Evolutionary conservation across 2,329 filamentous ascomycete species (phyloP).

Genomic region (Annulohypoxylon truncatum): DNA sequence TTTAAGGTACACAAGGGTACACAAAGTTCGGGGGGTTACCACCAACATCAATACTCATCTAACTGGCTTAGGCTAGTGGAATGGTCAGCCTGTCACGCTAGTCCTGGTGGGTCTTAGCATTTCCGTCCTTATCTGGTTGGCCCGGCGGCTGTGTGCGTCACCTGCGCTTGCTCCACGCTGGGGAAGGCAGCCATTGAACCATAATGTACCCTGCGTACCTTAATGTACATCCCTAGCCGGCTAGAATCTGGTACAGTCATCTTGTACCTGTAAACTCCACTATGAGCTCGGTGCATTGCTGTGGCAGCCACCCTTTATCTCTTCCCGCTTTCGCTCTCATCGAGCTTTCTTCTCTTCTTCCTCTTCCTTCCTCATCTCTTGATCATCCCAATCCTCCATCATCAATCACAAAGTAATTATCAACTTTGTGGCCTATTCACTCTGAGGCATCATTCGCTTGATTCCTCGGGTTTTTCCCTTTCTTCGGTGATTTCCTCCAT

Average conservation of each 20-base stretch:
- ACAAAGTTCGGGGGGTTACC: constrained; percentile 21
- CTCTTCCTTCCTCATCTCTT: constrained; percentile 44
- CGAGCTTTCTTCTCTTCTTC: constrained; percentile 45
- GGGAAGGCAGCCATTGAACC: constrained; percentile 42
- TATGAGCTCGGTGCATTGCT: constrained; percentile 32
- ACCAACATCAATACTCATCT: constrained; percentile 13
- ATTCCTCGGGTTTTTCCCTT: constrained; percentile 42
- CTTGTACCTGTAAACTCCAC: constrained; percentile 17
- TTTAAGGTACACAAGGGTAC: constrained; percentile 21
- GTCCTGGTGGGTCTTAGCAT: constrained; percentile 29
- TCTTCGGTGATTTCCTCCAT: constrained; percentile 42
- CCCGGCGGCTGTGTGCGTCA: constrained; percentile 49
- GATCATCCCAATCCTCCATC: constrained; percentile 43
- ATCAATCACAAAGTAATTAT: constrained; percentile 47
- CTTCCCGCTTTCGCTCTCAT: constrained; percentile 45
- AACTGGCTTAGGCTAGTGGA: constrained; percentile 1
- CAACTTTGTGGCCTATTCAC: constrained; percentile 37
- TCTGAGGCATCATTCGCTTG: constrained; percentile 45
- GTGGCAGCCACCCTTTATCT: constrained; percentile 43
- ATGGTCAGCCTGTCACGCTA: constrained; percentile 37
- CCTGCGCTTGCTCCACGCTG: constrained; percentile 46
- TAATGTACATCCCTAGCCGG: not conserved
- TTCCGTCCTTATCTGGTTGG: constrained; percentile 40
- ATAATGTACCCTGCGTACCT: constrained; percentile 3
- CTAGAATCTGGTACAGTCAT: constrained; percentile 21